phyloP scores from a whole-genome alignment of 345 rosid species.

The Camelina laxa region DNA sequence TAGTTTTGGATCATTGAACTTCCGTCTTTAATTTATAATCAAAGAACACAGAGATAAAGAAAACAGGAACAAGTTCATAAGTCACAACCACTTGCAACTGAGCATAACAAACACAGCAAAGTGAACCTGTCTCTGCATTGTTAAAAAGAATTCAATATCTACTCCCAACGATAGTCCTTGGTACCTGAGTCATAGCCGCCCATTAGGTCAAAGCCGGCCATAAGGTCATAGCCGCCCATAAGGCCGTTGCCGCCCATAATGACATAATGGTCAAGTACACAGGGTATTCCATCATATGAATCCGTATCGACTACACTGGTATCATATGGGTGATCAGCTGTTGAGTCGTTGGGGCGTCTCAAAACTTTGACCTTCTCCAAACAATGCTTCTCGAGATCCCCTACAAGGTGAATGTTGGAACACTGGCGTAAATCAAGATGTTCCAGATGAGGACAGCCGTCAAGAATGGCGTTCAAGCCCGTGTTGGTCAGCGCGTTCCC shows the following conservation, averaged over 20 bases:
- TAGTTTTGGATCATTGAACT: background rate
- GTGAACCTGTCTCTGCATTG: background rate
- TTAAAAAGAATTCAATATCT: background rate
- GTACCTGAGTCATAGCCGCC: background rate
- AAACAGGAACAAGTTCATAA: background rate
- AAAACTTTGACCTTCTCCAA: constrained; percentile 45
- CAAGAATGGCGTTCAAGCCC: constrained; percentile 60
- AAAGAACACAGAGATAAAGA: background rate
- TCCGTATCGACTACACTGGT: too few species aligned
- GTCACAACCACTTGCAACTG: background rate
- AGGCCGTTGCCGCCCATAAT: background rate
- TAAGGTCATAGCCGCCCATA: background rate
- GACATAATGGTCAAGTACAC: background rate
- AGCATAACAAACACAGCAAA: background rate
- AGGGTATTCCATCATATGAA: too few species aligned
- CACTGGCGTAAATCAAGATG: constrained; percentile 65
- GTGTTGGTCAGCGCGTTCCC: constrained; percentile 55
- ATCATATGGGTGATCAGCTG: constrained; percentile 47
- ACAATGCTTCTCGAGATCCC: constrained; percentile 51
- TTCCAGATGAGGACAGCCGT: constrained; percentile 56
- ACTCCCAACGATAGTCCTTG: background rate
- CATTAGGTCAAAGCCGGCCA: too few species aligned
- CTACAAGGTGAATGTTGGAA: constrained; percentile 49
- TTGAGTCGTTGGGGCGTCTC: constrained; percentile 51
- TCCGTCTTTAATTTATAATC: background rate